Evolutionary conservation across 2,329 filamentous ascomycete genomes (phyloP).

Genomic region (Aspergillus chevalieri): DNA sequence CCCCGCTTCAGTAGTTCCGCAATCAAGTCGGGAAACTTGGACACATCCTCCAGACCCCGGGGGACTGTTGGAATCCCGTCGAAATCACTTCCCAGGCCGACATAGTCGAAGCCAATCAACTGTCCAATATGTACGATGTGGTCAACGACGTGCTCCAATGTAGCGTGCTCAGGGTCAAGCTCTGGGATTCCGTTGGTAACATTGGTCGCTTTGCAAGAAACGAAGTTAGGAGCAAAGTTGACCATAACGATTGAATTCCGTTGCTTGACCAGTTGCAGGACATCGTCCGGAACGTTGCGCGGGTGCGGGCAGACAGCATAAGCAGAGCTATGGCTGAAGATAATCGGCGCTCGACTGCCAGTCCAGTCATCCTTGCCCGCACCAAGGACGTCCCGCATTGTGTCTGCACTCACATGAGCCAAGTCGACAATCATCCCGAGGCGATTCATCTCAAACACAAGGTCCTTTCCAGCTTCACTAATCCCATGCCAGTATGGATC

Average conservation of each 20-base stretch:
- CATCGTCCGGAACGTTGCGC: conserved; percentile 80
- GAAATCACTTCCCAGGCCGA: conserved; percentile 85
- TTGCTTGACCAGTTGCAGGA: conserved; percentile 68
- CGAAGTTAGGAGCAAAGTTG: conserved; percentile 78
- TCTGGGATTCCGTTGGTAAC: conserved; percentile 61
- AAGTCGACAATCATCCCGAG: conserved; percentile 92
- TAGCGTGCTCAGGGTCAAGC: conserved; percentile 62
- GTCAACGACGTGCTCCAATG: conserved; percentile 67
- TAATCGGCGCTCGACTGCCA: conserved; percentile 72
- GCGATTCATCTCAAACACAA: conserved; percentile 87
- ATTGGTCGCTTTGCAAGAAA: conserved; percentile 62
- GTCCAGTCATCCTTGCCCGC: conserved; percentile 55
- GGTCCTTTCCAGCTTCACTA: conserved; percentile 58
- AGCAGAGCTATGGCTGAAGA: conserved; percentile 83
- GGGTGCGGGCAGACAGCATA: conserved; percentile 78
- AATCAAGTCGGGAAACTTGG: conserved; percentile 73
- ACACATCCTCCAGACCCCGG: conserved; percentile 73
- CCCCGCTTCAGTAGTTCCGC: conserved; percentile 67
- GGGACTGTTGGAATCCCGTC: conserved; percentile 62
- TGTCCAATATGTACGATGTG: conserved; percentile 80
- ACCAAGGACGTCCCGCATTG: conserved; percentile 76
- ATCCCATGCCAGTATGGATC: conserved; percentile 54
- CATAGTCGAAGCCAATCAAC: conserved; percentile 77
- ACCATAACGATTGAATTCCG: conserved; percentile 79
- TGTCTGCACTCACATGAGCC: conserved; percentile 70